Evolutionary conservation across 306 rosid species (phyloP), one percentile per base, ranked within the genome.

Genomic region (Macrotyloma uniflorum): DNA sequence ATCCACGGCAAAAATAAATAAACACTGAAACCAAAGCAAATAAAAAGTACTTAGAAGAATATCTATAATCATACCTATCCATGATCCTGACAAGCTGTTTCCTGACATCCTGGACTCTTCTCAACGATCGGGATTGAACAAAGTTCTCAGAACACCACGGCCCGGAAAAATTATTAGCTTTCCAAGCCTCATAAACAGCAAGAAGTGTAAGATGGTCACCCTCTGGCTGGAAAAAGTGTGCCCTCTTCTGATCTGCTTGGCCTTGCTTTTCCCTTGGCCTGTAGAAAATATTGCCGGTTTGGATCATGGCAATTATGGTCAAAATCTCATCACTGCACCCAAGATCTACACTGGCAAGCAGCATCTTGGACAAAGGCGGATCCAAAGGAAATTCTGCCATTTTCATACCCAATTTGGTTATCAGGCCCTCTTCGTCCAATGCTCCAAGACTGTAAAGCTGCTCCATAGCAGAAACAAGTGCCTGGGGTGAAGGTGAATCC

Each of bases 301-400:
- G 91, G 76, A 93, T 88, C 98, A 93, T 91, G 58, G 98, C 90
- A 79, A 90, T 91, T 71, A 93, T 90, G 18, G 96, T 91, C 88
- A 93, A 84, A 66, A 93, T 93, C 79, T 93, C 97, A 70, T 91
- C 96, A 79, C 97, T 93, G 84, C 98, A 91, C 65, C 98, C 97
- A 70, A 93, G 97, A 82, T 91, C 96, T 65, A 90, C 97, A 69
- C 97, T 93, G 30, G 97, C 97, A 47, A 93, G 93, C 30, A 93
- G 81, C 98, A 93, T 93, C 83, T 93, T 93, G 18, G 97, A 87
- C 67, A 91, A 75, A 1, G 98, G 97, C 9, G 97, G 98, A 63
- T 93, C 98, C 75, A 93, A 83, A 72, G 98, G 98, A 88, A 91
- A 87, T 61, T 91, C 89, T 1, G 97, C 97, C 95, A 93, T 93